phyloP scores from a whole-genome alignment of 345 rosid species.

The Salix caprea region DNA sequence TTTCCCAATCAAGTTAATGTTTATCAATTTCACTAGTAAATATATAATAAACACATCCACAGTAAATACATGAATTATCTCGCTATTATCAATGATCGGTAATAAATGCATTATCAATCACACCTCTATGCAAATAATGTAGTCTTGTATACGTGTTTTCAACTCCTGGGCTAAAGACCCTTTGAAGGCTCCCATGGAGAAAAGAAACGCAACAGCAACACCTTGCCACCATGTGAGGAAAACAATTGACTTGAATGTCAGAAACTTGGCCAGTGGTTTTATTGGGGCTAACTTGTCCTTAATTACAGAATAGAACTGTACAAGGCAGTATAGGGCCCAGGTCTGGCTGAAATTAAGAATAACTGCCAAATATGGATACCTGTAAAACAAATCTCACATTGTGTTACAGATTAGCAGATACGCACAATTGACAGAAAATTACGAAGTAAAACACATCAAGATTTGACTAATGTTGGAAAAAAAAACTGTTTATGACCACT shows the following conservation, averaged over 20 bases:
- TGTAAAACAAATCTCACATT: slow-evolving; percentile 30
- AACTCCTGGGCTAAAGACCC: slow-evolving; percentile 86
- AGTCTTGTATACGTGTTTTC: slow-evolving; percentile 87
- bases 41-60: background rate
- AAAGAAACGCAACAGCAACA: slow-evolving; percentile 82
- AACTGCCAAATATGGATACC: slow-evolving; percentile 94
- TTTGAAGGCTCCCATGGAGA: slow-evolving; percentile 76
- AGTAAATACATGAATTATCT: background rate
- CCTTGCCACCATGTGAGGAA: slow-evolving; percentile 99
- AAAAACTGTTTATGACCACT: background rate
- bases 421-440: background rate
- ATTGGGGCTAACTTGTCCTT: slow-evolving; percentile 87
- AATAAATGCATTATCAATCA: background rate
- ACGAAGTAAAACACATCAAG: background rate
- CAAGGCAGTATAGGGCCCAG: slow-evolving; percentile 97
- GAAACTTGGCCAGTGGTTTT: slow-evolving; percentile 90
- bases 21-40: background rate
- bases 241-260: slow-evolving; percentile 91
- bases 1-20: background rate
- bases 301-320: slow-evolving; percentile 82
- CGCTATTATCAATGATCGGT: background rate
- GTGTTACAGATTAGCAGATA: background rate
- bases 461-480: background rate
- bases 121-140: slow-evolving; percentile 96
- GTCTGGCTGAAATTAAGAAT: slow-evolving; percentile 96